Conservation (phyloP, 2,329 filamentous ascomycete genomes). For the Alternaria atra region DNA sequence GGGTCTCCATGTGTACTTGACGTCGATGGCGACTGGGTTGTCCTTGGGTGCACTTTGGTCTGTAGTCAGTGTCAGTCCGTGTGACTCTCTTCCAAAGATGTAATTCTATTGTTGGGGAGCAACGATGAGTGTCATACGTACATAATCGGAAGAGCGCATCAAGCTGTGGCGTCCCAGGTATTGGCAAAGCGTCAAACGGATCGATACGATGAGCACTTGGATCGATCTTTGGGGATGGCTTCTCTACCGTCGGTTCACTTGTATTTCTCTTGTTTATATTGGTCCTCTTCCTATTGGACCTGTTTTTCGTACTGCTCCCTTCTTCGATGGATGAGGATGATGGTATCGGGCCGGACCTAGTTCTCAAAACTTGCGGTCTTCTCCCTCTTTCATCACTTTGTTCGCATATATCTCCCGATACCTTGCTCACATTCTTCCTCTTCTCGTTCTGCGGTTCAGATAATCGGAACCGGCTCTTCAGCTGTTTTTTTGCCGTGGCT, state of each 20-base stretch:
- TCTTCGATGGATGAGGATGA: not conserved
- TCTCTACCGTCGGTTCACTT: not conserved
- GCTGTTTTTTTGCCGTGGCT: conserved; percentile 27
- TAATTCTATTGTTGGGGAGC: too few relatives aligned
- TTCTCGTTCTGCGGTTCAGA: not conserved
- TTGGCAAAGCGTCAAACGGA: conserved; percentile 36
- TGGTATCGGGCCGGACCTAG: not conserved
- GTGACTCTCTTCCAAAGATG: not conserved
- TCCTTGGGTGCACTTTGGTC: conserved; percentile 25
- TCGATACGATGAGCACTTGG: conserved; percentile 29
- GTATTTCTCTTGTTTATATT: not conserved
- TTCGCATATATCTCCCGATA: not conserved
- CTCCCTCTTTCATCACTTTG: not conserved
- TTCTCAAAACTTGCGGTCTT: not conserved
- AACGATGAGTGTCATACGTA: conserved; percentile 14
- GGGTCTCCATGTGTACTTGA: conserved; percentile 32
- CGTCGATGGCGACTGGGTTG: conserved; percentile 35
- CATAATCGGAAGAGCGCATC: conserved; percentile 35
- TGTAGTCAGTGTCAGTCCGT: conserved; percentile 3
- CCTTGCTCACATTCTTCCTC: not conserved
- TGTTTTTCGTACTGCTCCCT: not conserved
- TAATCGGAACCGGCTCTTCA: conserved; percentile 36
- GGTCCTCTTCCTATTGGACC: too few relatives aligned
- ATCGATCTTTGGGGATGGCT: conserved; percentile 13
- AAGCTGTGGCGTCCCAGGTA: conserved; percentile 31